phyloP scores from a whole-genome alignment of 1,284 basidiomycete species.

The Melampsora abietis-canadensis region DNA sequence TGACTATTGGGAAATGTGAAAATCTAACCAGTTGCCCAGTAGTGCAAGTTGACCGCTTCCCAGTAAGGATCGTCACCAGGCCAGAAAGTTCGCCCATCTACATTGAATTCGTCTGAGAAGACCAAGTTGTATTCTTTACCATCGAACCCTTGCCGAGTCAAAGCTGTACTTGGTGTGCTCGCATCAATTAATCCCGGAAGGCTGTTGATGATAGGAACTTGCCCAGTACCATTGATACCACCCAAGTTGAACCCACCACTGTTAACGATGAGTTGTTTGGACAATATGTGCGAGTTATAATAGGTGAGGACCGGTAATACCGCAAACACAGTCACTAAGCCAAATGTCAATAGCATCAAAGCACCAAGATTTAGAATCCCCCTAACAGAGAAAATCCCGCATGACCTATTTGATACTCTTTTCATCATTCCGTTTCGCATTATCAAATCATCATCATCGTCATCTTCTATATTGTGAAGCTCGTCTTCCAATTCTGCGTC shows the following conservation, averaged over 20 bases:
- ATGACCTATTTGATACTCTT: not conserved
- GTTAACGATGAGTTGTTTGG: conserved; percentile 21
- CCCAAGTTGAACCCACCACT: conserved; percentile 61
- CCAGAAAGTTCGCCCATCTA: conserved; percentile 71
- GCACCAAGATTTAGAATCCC: conserved; percentile 30
- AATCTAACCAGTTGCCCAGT: conserved; percentile 63
- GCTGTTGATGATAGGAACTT: conserved; percentile 66
- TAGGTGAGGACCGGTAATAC: conserved; percentile 14
- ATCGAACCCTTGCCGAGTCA: conserved; percentile 53
- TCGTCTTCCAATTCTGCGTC: conserved; percentile 24
- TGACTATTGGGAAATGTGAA: not conserved
- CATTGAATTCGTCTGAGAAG: conserved; percentile 68
- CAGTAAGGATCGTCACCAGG: conserved; percentile 59
- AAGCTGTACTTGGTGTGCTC: conserved; percentile 65
- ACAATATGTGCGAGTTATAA: conserved; percentile 5
- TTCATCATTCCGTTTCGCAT: conserved; percentile 1
- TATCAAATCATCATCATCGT: conserved; percentile 36
- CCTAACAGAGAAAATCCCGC: conserved; percentile 25
- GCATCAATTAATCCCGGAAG: conserved; percentile 69
- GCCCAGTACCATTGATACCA: conserved; percentile 70
- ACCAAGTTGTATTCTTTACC: conserved; percentile 59
- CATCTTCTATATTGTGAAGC: conserved; percentile 25
- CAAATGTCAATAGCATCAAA: conserved; percentile 18
- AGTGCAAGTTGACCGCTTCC: conserved; percentile 65
- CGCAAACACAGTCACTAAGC: conserved; percentile 31